Evolutionary conservation across 495 filamentous ascomycete genomes (phyloP), one percentile per base, ranked within the genome.

Genomic region (Annulohypoxylon stygium): DNA sequence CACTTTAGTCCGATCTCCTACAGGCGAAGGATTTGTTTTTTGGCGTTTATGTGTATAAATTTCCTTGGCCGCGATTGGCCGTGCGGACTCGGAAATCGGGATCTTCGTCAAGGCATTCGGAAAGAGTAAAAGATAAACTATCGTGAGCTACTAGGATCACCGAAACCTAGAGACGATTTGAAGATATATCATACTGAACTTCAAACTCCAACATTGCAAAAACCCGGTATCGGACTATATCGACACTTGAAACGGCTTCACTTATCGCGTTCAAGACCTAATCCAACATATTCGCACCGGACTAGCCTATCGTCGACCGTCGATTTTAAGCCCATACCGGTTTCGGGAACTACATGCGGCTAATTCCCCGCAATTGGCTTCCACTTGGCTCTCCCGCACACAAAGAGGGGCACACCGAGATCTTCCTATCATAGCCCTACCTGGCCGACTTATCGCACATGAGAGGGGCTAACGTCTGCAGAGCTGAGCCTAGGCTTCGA

Each of bases 261-360:
- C 68, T 67, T 54, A 64, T 63, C 57, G 47, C 18, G 36, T 51
- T 41, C 41, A 60, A 63, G 14, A 11, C 39, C 39, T 65, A 51
- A 71, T 71, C 61, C 16, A 70, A 43, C 11, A 66, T n/a, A 18
- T 37, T 51, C 58, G 60, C 67, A 60, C 41, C 54, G 54, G 41
- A 55, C 50, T 61, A 55, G 67, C 26, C 43, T 54, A 67, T 72
- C 48, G 43, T 30, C 20, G 36, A 58, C 47, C 34, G 45, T 47
- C 41, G 11, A 34, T 67, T 50, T 63, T 51, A 62, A 47, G 33
- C 60, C 55, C 11, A 73, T 69, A 59, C 76, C 76, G 67, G 53
- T 78, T 76, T 72, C 64, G 76, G 76, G 70, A 78, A 78, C 55
- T 70, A 64, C 45, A 78, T 57, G 73, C 73, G 67, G 70, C 66